Conservation (phyloP, 768 basidiomycete genomes). For the Calocybe gangraenosa region DNA sequence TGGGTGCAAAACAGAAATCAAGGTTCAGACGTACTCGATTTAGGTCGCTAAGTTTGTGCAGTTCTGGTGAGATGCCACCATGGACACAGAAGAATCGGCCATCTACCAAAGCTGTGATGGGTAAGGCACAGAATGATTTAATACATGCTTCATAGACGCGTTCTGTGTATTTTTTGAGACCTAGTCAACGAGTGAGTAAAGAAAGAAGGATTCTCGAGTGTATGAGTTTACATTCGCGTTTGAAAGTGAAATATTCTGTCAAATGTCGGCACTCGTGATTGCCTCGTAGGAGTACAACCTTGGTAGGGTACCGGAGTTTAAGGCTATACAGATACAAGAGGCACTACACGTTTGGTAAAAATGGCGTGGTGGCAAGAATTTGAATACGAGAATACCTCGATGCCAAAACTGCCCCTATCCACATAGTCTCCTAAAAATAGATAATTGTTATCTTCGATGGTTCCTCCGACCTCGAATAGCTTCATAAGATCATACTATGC, state of each 20-base stretch:
- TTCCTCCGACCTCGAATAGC: slow-evolving; percentile 92
- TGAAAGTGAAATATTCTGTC: slow-evolving; percentile 98
- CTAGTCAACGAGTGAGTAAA: neutral
- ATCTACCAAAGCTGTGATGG: slow-evolving; percentile 89
- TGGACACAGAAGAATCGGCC: slow-evolving; percentile 97
- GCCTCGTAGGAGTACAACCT: slow-evolving; percentile 81
- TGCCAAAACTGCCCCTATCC: slow-evolving; percentile 90
- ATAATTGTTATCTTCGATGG: slow-evolving; percentile 77
- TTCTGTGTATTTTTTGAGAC: slow-evolving; percentile 81
- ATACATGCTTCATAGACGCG: slow-evolving; percentile 91
- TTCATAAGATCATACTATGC: slow-evolving; percentile 95
- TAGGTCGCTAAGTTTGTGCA: slow-evolving; percentile 76
- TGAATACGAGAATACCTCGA: slow-evolving; percentile 35
- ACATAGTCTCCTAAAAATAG: slow-evolving; percentile 97
- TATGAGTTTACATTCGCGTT: slow-evolving; percentile 84
- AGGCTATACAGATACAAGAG: slow-evolving; percentile 89
- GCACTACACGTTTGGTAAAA: slow-evolving; percentile 48
- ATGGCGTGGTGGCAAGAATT: neutral
- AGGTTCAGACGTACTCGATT: slow-evolving; percentile 40
- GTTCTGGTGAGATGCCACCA: slow-evolving; percentile 88
- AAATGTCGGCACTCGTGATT: slow-evolving; percentile 98
- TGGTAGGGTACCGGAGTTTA: slow-evolving; percentile 86
- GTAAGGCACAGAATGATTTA: slow-evolving; percentile 85
- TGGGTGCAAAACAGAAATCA: slow-evolving; percentile 6
- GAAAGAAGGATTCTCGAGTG: too few relatives aligned